A percentile compares a stretch with the other conserved stretches of the same genome.
phyloP scores from a whole-genome alignment of 2,329 filamentous ascomycete species.

The Fusarium odoratissimum region DNA sequence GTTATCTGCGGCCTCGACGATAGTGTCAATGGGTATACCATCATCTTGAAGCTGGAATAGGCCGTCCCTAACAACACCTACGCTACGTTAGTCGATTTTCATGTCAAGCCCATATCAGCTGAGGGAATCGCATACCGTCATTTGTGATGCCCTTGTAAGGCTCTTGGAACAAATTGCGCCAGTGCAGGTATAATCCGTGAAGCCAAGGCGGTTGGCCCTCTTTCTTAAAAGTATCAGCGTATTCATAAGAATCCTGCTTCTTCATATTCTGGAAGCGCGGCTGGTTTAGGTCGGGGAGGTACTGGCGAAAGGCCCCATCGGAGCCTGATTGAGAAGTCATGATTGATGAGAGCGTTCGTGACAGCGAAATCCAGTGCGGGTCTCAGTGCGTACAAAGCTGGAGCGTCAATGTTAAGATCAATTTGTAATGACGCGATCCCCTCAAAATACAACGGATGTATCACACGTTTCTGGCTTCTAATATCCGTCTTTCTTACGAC shows the following conservation, averaged over 20 bases:
- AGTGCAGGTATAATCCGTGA: conserved; percentile 69
- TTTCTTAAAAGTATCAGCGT: conserved; percentile 70
- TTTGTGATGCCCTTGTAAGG: conserved; percentile 78
- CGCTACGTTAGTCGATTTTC: rapidly evolving
- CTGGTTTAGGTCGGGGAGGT: neutral
- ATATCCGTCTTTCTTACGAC: neutral
- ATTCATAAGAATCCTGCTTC: conserved; percentile 70
- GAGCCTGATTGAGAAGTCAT: neutral
- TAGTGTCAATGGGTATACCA: conserved; percentile 66
- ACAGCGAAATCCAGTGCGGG: too few species aligned
- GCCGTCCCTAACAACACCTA: conserved; percentile 54
- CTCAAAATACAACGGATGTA: neutral
- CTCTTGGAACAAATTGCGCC: conserved; percentile 69
- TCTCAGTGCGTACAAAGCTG: neutral
- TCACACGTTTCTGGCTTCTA: neutral
- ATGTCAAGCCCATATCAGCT: rapidly evolving
- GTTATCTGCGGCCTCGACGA: conserved; percentile 62
- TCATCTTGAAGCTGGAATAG: conserved; percentile 73
- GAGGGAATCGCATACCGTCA: conserved; percentile 63
- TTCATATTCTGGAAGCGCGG: conserved; percentile 56
- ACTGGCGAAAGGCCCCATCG: conserved; percentile 2
- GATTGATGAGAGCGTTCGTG: neutral
- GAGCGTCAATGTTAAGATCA: neutral
- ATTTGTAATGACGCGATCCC: neutral
- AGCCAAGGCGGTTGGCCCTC: conserved; percentile 74